phyloP scores from a whole-genome alignment of 495 filamentous ascomycete species.

The Daldinia decipiens region DNA sequence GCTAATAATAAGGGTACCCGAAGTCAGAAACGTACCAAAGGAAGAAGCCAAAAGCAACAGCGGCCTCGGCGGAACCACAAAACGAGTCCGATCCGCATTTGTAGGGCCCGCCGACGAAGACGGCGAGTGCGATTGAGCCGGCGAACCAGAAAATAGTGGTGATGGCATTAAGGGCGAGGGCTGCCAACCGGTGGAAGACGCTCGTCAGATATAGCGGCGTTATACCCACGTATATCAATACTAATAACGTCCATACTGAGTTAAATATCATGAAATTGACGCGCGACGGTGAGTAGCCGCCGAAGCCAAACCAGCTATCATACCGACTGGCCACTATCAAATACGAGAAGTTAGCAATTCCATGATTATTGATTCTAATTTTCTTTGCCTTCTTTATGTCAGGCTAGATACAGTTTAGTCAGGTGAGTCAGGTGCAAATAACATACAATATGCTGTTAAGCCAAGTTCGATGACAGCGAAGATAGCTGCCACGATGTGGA shows the following conservation, averaged over 20 bases:
- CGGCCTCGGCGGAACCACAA: slow-evolving; percentile 57
- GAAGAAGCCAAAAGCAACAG: slow-evolving; percentile 60
- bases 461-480: slow-evolving; percentile 78
- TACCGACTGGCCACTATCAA: slow-evolving; percentile 50
- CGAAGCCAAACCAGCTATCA: slow-evolving; percentile 43
- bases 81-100: slow-evolving; percentile 43
- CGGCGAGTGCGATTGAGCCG: slow-evolving; percentile 79
- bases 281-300: slow-evolving; percentile 54
- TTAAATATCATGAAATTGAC: slow-evolving; percentile 80
- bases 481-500: slow-evolving; percentile 71
- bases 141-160: slow-evolving; percentile 93
- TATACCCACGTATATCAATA: slow-evolving; percentile 71
- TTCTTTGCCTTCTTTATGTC: too few species aligned
- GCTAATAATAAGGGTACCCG: neutral
- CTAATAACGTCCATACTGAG: slow-evolving; percentile 76
- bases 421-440: neutral
- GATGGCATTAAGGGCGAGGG: slow-evolving; percentile 72
- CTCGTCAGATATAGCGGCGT: slow-evolving; percentile 68
- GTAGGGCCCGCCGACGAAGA: slow-evolving; percentile 60
- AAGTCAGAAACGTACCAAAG: slow-evolving; percentile 44
- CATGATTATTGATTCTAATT: neutral
- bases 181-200: slow-evolving; percentile 66
- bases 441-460: slow-evolving; percentile 75
- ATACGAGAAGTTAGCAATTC: neutral
- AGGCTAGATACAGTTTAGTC: too few species aligned